These are phyloP conservation scores for Pseudocercospora eumusae DNA, from an alignment of 2,329 filamentous ascomycete species.

Conservation along the genomic window DNA sequence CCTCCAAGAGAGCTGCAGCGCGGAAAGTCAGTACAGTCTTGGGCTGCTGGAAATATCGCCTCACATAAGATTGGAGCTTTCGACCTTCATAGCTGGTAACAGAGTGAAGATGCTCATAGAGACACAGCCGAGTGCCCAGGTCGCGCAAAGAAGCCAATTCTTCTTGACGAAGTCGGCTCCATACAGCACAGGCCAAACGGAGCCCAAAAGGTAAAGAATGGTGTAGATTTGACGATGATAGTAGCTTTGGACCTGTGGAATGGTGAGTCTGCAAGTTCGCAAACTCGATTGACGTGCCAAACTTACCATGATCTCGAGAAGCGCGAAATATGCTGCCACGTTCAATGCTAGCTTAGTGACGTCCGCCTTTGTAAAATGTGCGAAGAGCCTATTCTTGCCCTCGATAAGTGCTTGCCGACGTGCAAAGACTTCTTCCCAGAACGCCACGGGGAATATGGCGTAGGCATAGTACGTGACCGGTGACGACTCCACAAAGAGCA, in stretches of 20 bases:
- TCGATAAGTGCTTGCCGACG: slow-evolving; percentile 68
- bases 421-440: slow-evolving; percentile 95
- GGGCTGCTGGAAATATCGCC: slow-evolving; percentile 32
- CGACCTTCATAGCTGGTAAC: slow-evolving; percentile 80
- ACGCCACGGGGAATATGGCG: slow-evolving; percentile 85
- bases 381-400: slow-evolving; percentile 69
- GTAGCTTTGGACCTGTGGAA: slow-evolving; percentile 76
- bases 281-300: background rate
- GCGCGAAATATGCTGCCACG: slow-evolving; percentile 64
- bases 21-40: slow-evolving; percentile 3
- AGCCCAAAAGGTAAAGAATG: slow-evolving; percentile 71
- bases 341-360: slow-evolving; percentile 65
- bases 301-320: slow-evolving; percentile 71
- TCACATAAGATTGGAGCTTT: slow-evolving; percentile 74
- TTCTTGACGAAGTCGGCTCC: slow-evolving; percentile 70
- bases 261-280: slow-evolving; percentile 12
- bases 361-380: slow-evolving; percentile 62
- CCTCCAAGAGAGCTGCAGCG: slow-evolving; percentile 68
- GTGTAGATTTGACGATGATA: slow-evolving; percentile 88
- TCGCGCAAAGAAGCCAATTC: slow-evolving; percentile 63
- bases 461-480: slow-evolving; percentile 87
- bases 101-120: slow-evolving; percentile 90
- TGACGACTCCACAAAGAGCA: slow-evolving; percentile 77
- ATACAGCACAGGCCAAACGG: slow-evolving; percentile 75
- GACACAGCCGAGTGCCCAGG: slow-evolving; percentile 75